These are phyloP conservation scores for Erodium trifolium DNA, from an alignment of 441 rosid species.

Conservation along the genomic window DNA sequence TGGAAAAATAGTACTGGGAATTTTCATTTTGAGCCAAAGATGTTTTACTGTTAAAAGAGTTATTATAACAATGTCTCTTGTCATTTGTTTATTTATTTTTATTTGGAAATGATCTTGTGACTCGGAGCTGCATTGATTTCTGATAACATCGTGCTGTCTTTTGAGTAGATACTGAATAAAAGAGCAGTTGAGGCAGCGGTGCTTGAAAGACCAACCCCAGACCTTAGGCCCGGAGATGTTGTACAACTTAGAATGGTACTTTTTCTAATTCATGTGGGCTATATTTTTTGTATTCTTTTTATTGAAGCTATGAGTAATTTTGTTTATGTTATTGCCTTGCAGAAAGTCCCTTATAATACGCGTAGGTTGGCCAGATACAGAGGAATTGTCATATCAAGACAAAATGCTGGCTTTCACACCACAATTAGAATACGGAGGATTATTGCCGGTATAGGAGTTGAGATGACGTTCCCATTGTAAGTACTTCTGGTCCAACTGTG, in stretches of 20 bases:
- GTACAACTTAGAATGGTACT: conserved; percentile 65
- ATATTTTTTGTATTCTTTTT: not conserved
- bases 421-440: conserved; percentile 79
- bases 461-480: conserved; percentile 85
- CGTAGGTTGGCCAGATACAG: conserved; percentile 69
- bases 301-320: not conserved
- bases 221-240: conserved; percentile 69
- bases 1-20: not conserved
- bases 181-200: conserved; percentile 61
- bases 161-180: conserved; percentile 58
- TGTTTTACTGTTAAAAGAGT: not conserved
- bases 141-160: not conserved
- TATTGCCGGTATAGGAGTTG: conserved; percentile 76
- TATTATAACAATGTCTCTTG: not conserved
- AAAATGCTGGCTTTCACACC: conserved; percentile 83
- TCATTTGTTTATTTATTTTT: not conserved
- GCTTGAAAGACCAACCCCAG: conserved; percentile 57
- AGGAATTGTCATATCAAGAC: conserved; percentile 78
- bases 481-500: conserved; percentile 23
- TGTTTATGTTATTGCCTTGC: conserved; percentile 23
- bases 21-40: not conserved
- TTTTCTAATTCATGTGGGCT: conserved; percentile 10
- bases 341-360: conserved; percentile 75
- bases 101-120: too few relatives aligned
- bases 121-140: not conserved